Evolutionary conservation across 306 rosid genomes (phyloP).

Genomic region (Cucurbita argyrosperma): DNA sequence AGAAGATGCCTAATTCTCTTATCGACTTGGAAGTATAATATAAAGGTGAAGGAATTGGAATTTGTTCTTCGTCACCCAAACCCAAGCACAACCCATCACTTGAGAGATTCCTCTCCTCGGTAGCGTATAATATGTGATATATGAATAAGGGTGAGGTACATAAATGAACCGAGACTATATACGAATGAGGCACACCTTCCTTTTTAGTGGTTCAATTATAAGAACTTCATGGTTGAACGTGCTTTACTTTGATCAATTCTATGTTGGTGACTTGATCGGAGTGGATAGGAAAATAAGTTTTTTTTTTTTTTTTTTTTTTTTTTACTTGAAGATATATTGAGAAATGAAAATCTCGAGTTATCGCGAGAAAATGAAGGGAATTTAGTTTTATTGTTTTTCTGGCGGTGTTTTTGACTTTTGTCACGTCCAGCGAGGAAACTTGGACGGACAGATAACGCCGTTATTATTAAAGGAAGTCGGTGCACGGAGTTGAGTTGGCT

Average conservation of each 20-base stretch:
- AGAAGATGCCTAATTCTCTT: background rate
- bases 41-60: background rate
- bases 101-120: background rate
- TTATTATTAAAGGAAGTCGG: background rate
- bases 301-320: too few relatives aligned
- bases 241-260: too few relatives aligned
- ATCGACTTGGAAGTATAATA: background rate
- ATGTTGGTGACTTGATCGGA: too few relatives aligned
- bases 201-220: too few relatives aligned
- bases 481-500: background rate
- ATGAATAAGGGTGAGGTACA: too few relatives aligned
- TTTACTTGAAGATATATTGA: background rate
- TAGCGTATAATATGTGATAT: too few relatives aligned
- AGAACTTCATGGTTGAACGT: too few relatives aligned
- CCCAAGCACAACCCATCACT: background rate
- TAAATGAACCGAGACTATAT: too few relatives aligned
- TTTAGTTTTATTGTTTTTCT: background rate
- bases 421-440: background rate
- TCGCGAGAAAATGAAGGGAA: background rate
- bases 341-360: background rate
- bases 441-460: conserved; percentile 1
- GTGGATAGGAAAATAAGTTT: too few relatives aligned
- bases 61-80: background rate
- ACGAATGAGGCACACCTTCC: too few relatives aligned
- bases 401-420: too few relatives aligned